A percentile compares a stretch with the other conserved stretches of the same genome.
Conservation (phyloP, 768 basidiomycete species). For the Nevesoporus exiguus region DNA sequence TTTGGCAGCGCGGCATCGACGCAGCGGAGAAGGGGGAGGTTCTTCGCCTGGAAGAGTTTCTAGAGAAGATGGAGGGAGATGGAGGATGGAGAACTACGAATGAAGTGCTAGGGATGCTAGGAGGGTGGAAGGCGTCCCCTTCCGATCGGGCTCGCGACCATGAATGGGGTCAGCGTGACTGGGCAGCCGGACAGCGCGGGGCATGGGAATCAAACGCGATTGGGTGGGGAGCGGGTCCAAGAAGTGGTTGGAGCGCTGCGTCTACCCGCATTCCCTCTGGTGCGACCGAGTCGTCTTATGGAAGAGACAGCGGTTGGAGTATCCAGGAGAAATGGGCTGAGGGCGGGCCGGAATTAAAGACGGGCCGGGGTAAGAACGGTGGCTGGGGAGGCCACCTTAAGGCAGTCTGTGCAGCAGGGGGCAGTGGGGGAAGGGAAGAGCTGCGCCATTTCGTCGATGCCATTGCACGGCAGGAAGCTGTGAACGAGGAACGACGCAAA, state of each 20-base stretch:
- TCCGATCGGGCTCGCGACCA: constrained; percentile 5
- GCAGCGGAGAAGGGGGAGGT: constrained; percentile 46
- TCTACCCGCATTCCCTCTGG: constrained; percentile 16
- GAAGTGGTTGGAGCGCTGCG: constrained; percentile 12
- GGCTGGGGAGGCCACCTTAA: background rate
- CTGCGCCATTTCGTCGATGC: constrained; percentile 43
- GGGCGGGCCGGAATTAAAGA: background rate
- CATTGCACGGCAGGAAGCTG: constrained; percentile 40
- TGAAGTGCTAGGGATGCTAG: constrained; percentile 30
- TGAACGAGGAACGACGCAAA: constrained; percentile 36
- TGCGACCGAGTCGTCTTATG: constrained; percentile 16
- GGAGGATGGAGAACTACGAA: constrained; percentile 30
- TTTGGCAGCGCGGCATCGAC: constrained; percentile 49
- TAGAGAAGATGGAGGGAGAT: constrained; percentile 38
- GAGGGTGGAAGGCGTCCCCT: constrained; percentile 17
- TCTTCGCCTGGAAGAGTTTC: constrained; percentile 43
- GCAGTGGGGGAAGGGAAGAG: constrained; percentile 11
- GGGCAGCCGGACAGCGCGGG: constrained; percentile 7
- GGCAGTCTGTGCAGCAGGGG: background rate
- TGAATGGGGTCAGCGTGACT: constrained; percentile 15
- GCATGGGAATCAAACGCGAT: constrained; percentile 7
- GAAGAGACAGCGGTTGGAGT: constrained; percentile 19
- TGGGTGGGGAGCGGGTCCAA: constrained; percentile 1
- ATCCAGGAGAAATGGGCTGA: constrained; percentile 14
- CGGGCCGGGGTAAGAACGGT: background rate